Conservation (phyloP, 257 asterid species). For the Nicotiana tomentosiformis region DNA sequence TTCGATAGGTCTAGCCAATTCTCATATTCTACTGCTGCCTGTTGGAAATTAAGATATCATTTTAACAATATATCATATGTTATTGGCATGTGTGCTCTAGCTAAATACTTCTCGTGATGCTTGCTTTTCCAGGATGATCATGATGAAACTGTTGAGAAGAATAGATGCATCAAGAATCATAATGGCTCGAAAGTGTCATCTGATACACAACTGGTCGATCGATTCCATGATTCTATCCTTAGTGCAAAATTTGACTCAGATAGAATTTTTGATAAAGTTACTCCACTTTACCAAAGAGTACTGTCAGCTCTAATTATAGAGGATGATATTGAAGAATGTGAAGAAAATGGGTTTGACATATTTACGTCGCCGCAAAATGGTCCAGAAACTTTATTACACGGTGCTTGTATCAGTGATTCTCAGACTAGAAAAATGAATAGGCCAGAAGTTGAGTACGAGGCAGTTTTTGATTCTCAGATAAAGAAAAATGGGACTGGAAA, state of each 20-base stretch:
- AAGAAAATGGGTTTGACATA: conserved; percentile 61
- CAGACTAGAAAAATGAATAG: conserved; percentile 39
- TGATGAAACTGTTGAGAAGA: conserved; percentile 41
- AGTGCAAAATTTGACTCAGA: conserved; percentile 39
- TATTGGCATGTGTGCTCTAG: conserved; percentile 14
- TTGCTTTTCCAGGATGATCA: conserved; percentile 43
- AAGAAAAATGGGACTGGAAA: conserved; percentile 48
- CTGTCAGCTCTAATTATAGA: conserved; percentile 82
- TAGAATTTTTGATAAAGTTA: conserved; percentile 31
- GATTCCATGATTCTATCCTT: conserved; percentile 38
- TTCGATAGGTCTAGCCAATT: not conserved
- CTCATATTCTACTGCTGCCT: not conserved
- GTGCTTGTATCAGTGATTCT: conserved; percentile 33
- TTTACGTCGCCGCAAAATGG: conserved; percentile 17
- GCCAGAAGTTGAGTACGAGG: conserved; percentile 42
- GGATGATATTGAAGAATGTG: conserved; percentile 72
- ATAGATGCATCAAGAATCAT: conserved; percentile 29
- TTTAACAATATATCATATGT: conserved; percentile 2
- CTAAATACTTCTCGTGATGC: conserved; percentile 5
- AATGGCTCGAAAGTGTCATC: conserved; percentile 30
- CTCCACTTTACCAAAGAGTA: conserved; percentile 85
- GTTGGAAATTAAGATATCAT: not conserved
- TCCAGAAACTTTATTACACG: conserved; percentile 35
- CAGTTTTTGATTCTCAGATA: conserved; percentile 43
- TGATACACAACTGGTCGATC: conserved; percentile 39